These are phyloP conservation scores for Kewa caespitosa DNA, from an alignment of 179 eudicot genomes.

Conservation along the genomic window DNA sequence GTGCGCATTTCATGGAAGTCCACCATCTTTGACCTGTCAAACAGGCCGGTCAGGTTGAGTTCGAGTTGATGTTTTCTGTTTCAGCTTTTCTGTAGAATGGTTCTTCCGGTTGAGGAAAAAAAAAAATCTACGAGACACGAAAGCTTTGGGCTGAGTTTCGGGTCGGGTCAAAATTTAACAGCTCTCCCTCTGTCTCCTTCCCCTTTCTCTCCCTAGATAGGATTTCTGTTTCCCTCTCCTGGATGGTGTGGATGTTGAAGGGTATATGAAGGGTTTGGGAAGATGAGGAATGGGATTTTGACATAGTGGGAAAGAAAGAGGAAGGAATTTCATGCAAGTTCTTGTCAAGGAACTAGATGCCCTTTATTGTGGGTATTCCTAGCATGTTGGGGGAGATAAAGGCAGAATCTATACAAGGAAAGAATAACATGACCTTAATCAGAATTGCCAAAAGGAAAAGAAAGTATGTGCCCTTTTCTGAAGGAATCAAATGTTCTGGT, in stretches of 20 bases:
- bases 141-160: background rate
- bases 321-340: conserved; percentile 31
- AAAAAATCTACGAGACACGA: no score
- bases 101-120: no score
- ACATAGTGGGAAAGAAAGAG: conserved; percentile 27
- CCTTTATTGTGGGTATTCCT: conserved; percentile 1
- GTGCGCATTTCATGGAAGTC: conserved; percentile 9
- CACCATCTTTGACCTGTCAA: conserved; percentile 10
- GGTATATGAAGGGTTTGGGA: conserved; percentile 17
- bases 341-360: conserved; percentile 33
- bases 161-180: no score
- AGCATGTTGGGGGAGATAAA: conserved; percentile 19
- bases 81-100: no score
- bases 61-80: no score
- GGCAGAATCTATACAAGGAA: conserved; percentile 31
- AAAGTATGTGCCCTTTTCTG: conserved; percentile 3
- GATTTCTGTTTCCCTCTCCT: background rate
- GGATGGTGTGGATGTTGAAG: background rate
- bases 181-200: no score
- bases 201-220: background rate
- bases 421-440: conserved; percentile 22
- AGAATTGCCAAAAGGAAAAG: conserved; percentile 14
- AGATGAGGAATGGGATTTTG: conserved; percentile 1
- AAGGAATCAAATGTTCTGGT: conserved; percentile 6
- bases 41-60: no score